Evolutionary conservation across 495 filamentous ascomycete genomes (phyloP).

Genomic region (Glonium stellatum): DNA sequence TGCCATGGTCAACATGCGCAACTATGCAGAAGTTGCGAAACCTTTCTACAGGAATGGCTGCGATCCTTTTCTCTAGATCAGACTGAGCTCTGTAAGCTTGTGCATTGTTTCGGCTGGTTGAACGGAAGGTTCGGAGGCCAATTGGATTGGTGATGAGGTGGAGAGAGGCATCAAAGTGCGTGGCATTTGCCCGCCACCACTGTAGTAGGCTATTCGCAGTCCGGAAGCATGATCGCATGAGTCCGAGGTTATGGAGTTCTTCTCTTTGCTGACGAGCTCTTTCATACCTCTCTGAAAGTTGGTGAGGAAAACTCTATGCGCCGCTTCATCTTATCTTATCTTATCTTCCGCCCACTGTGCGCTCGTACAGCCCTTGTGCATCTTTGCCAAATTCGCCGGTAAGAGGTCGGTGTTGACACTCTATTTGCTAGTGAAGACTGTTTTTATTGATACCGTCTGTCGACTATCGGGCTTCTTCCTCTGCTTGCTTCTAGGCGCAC

Average conservation of each 20-base stretch:
- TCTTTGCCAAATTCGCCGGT: background rate
- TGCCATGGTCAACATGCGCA: slow-evolving; percentile 98
- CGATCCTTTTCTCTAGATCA: slow-evolving; percentile 73
- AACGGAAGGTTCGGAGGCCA: slow-evolving; percentile 38
- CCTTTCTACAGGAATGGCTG: slow-evolving; percentile 79
- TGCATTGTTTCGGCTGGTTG: slow-evolving; percentile 36
- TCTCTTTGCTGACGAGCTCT: background rate
- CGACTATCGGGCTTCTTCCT: too few species aligned
- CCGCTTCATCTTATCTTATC: slow-evolving; percentile 17
- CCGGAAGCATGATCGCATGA: slow-evolving; percentile 33
- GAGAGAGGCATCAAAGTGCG: slow-evolving; percentile 12
- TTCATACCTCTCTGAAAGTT: background rate
- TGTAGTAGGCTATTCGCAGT: slow-evolving; percentile 32
- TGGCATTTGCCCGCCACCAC: slow-evolving; percentile 25
- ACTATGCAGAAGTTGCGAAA: slow-evolving; percentile 98
- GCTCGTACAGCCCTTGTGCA: too few species aligned
- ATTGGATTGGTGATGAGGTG: slow-evolving; percentile 2
- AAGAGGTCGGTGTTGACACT: too few species aligned
- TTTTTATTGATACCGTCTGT: too few species aligned
- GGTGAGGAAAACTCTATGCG: slow-evolving; percentile 3
- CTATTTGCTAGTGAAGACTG: too few species aligned
- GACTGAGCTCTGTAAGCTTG: slow-evolving; percentile 38
- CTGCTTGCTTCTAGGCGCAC: background rate
- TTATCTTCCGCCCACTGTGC: background rate
- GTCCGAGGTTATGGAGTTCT: background rate